Evolutionary conservation across 2,329 filamentous ascomycete genomes (phyloP).

Genomic region (Penicillium thymicola): DNA sequence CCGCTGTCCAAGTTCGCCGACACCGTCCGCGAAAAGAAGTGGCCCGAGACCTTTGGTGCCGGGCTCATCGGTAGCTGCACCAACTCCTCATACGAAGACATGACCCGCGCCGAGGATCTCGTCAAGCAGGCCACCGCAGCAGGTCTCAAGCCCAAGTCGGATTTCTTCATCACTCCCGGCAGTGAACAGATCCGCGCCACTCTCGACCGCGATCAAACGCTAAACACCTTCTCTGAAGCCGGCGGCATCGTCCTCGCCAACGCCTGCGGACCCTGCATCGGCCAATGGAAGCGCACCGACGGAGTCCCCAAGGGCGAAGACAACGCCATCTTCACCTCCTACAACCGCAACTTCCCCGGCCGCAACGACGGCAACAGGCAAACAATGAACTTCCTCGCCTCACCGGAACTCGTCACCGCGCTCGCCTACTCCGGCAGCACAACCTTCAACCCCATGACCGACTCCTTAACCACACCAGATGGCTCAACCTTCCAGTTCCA

Average conservation of each 20-base stretch:
- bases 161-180: constrained; percentile 95
- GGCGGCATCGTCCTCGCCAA: constrained; percentile 90
- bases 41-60: constrained; percentile 87
- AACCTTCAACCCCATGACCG: constrained; percentile 93
- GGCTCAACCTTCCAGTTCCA: constrained; percentile 82
- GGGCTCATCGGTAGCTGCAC: constrained; percentile 97
- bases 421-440: constrained; percentile 91
- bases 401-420: constrained; percentile 92
- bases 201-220: constrained; percentile 80
- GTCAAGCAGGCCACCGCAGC: constrained; percentile 86
- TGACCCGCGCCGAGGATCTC: constrained; percentile 90
- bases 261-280: constrained; percentile 80
- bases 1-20: constrained; percentile 87
- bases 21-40: constrained; percentile 76
- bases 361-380: constrained; percentile 94
- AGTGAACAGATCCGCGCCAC: constrained; percentile 97
- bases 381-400: constrained; percentile 98
- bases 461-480: constrained; percentile 73
- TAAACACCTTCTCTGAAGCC: constrained; percentile 79
- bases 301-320: constrained; percentile 76
- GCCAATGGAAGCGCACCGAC: constrained; percentile 92
- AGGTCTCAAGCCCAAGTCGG: constrained; percentile 82
- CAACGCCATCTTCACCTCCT: constrained; percentile 94
- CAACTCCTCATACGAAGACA: constrained; percentile 98
- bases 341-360: constrained; percentile 97